Evolutionary conservation across 352 stramenopile species (phyloP).

Genomic region (Blastocystis sp.): DNA sequence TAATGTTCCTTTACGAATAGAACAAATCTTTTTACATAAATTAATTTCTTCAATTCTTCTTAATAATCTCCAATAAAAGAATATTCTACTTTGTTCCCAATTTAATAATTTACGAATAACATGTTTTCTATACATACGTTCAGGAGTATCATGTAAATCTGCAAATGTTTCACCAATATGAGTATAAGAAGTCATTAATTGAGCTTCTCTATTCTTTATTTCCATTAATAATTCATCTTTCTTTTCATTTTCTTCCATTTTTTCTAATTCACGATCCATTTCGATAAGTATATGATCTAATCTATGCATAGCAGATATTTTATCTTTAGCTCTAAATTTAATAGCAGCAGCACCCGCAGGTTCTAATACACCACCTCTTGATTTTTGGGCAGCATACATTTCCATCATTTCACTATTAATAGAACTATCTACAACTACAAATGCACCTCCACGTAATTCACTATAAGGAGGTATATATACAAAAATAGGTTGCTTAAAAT

Average conservation of each 20-base stretch:
- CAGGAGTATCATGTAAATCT: conserved; percentile 96
- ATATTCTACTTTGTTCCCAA: conserved; percentile 73
- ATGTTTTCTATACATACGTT: conserved; percentile 93
- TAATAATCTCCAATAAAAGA: conserved; percentile 93
- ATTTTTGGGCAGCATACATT: conserved; percentile 85
- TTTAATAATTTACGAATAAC: conserved; percentile 85
- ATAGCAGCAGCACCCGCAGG: conserved; percentile 87
- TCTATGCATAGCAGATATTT: conserved; percentile 80
- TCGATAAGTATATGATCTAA: conserved; percentile 72
- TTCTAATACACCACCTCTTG: conserved; percentile 88
- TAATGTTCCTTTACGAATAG: conserved; percentile 43
- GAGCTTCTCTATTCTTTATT: conserved; percentile 70
- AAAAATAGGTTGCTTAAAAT: conserved; percentile 94
- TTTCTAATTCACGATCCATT: conserved; percentile 49
- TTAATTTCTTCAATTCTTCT: conserved; percentile 84
- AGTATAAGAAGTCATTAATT: conserved; percentile 78
- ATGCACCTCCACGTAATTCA: conserved; percentile 89
- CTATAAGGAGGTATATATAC: conserved; percentile 97
- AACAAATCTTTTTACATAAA: conserved; percentile 49
- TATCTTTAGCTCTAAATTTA: conserved; percentile 95
- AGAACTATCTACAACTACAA: conserved; percentile 94
- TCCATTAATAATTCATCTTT: conserved; percentile 41
- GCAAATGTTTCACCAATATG: conserved; percentile 96
- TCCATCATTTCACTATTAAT: conserved; percentile 99
- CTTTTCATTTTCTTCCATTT: conserved; percentile 2